Conservation (phyloP, 1,139 yeast species). For the Tardiomyces digboiensis region DNA sequence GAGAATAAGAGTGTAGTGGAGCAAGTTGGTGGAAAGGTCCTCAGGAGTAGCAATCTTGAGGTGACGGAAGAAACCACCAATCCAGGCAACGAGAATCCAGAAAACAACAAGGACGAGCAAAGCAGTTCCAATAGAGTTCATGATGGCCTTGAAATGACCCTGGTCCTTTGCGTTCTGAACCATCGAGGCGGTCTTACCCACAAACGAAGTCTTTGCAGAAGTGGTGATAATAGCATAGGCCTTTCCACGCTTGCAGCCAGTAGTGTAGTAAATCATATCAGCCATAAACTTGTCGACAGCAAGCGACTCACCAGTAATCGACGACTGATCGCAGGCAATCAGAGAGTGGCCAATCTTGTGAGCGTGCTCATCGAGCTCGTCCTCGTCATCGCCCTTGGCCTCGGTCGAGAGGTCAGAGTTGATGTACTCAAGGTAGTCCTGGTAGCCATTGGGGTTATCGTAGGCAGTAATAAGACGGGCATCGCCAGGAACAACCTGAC, state of each 20-base stretch:
- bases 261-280: slow-evolving; percentile 45
- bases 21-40: slow-evolving; percentile 69
- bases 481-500: slow-evolving; percentile 79
- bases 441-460: slow-evolving; percentile 30
- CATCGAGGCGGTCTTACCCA: slow-evolving; percentile 72
- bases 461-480: slow-evolving; percentile 50
- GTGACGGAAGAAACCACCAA: slow-evolving; percentile 73
- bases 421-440: slow-evolving; percentile 31
- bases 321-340: slow-evolving; percentile 72
- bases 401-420: slow-evolving; percentile 56
- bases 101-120: slow-evolving; percentile 62
- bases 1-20: slow-evolving; percentile 89
- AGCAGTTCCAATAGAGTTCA: slow-evolving; percentile 74
- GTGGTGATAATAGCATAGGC: slow-evolving; percentile 66
- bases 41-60: slow-evolving; percentile 77
- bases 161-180: slow-evolving; percentile 68
- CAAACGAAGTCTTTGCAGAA: slow-evolving; percentile 63
- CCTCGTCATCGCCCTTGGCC: slow-evolving; percentile 56
- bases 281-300: slow-evolving; percentile 68
- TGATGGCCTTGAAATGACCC: slow-evolving; percentile 77
- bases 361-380: slow-evolving; percentile 53
- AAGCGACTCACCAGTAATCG: slow-evolving; percentile 72
- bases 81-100: slow-evolving; percentile 65
- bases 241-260: slow-evolving; percentile 76
- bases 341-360: slow-evolving; percentile 34